Evolutionary conservation across 352 stramenopile species (phyloP).

Genomic region (Globisporangium cystogenes): DNA sequence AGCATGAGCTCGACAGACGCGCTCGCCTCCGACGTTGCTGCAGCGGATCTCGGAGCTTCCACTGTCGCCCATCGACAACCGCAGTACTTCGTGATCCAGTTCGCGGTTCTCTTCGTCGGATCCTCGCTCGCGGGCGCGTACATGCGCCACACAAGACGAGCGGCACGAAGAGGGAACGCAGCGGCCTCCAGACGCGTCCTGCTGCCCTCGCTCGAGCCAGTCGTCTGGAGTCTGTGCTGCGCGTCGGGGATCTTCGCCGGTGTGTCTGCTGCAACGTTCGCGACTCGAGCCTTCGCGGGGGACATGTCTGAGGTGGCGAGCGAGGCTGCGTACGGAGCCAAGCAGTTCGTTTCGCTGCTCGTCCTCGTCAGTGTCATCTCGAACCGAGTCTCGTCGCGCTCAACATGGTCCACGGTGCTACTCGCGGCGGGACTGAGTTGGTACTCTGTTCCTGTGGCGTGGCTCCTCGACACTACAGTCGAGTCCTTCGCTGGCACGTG

Average conservation of each 20-base stretch:
- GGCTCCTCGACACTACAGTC: background rate
- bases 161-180: conserved; percentile 39
- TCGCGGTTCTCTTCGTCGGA: background rate
- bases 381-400: conserved; percentile 23
- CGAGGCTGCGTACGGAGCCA: conserved; percentile 45
- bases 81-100: background rate
- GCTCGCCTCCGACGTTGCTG: background rate
- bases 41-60: too few species aligned
- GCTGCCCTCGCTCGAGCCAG: conserved; percentile 56
- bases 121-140: conserved; percentile 21
- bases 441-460: conserved; percentile 30
- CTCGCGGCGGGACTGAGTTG: conserved; percentile 24
- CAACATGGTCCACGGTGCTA: conserved; percentile 21
- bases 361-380: conserved; percentile 38
- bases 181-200: conserved; percentile 49
- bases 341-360: conserved; percentile 30
- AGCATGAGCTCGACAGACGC: background rate
- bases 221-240: conserved; percentile 43
- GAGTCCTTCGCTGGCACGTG: background rate
- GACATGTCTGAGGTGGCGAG: conserved; percentile 17
- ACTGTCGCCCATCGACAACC: too few species aligned
- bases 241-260: conserved; percentile 29
- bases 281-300: conserved; percentile 21
- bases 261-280: conserved; percentile 22
- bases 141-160: conserved; percentile 44